Percentiles rank a stretch among this genome's conserved stretches.
These are phyloP conservation scores for Backusella circina DNA, from an alignment of 192 early-diverging fungal genomes.

Conservation along the genomic window DNA sequence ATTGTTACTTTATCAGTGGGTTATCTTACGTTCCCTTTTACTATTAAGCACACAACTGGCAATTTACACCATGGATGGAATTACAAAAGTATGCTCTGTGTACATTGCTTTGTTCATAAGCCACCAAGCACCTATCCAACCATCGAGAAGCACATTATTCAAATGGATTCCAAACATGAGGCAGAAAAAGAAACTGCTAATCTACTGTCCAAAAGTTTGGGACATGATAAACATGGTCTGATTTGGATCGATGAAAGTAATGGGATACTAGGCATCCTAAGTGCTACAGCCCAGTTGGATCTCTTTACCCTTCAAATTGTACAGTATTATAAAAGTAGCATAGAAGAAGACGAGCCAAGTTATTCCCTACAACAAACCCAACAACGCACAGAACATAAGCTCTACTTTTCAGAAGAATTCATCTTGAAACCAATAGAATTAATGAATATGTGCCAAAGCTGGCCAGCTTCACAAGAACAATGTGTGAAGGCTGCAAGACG, in stretches of 20 bases:
- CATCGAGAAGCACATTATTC: conserved; percentile 17
- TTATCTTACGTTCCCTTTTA: conserved; percentile 3
- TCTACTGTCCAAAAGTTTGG: background rate
- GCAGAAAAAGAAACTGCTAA: background rate
- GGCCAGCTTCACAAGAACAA: conserved; percentile 6
- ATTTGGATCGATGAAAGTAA: background rate
- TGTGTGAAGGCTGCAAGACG: background rate
- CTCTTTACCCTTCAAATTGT: conserved; percentile 8
- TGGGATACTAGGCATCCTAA: background rate
- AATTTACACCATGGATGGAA: conserved; percentile 4
- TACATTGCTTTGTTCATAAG: conserved; percentile 8
- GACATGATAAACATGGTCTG: background rate
- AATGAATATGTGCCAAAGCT: conserved; percentile 10
- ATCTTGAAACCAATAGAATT: background rate
- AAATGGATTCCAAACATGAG: background rate
- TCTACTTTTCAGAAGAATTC: background rate
- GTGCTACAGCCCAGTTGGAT: background rate
- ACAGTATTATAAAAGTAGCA: background rate
- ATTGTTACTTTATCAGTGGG: conserved; percentile 5
- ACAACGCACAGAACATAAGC: background rate
- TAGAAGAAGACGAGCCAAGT: background rate
- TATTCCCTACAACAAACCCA: background rate
- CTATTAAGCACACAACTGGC: background rate
- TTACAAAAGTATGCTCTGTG: conserved; percentile 1
- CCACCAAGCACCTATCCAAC: conserved; percentile 16